These are phyloP conservation scores for Aspergillus indologenus DNA, from an alignment of 495 filamentous ascomycete genomes.

Conservation along the genomic window DNA sequence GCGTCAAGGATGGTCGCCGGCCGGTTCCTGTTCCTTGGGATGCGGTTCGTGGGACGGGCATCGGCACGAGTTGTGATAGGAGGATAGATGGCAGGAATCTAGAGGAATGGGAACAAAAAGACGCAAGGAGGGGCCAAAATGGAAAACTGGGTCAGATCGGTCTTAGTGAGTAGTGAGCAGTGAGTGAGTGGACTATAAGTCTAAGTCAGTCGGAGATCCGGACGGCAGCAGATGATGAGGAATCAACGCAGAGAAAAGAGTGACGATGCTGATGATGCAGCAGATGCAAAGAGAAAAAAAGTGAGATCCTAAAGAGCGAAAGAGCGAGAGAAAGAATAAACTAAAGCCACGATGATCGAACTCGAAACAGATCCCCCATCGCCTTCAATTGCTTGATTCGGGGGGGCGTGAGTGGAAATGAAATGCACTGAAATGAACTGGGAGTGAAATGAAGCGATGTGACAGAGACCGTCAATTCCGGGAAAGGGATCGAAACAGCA, in stretches of 20 bases:
- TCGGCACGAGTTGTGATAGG: slow-evolving; percentile 13
- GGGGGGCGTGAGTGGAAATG: too few species aligned
- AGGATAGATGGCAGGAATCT: background rate
- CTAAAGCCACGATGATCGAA: slow-evolving; percentile 2
- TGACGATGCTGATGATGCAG: background rate
- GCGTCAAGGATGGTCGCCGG: slow-evolving; percentile 14
- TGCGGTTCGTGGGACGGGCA: slow-evolving; percentile 17
- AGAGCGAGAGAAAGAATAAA: background rate
- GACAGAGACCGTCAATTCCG: background rate
- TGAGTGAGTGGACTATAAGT: too few species aligned
- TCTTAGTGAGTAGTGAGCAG: background rate
- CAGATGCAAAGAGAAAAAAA: background rate
- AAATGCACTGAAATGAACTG: too few species aligned
- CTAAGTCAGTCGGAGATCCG: too few species aligned
- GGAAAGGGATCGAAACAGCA: too few species aligned
- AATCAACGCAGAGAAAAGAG: background rate
- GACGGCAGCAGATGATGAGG: too few species aligned
- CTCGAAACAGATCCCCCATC: background rate
- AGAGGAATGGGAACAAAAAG: background rate
- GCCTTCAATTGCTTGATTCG: background rate
- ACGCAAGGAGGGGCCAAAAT: slow-evolving; percentile 19
- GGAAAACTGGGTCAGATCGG: background rate
- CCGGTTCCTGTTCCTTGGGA: slow-evolving; percentile 16
- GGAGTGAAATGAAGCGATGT: background rate
- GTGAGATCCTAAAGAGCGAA: background rate